Evolutionary conservation across 805 yeast genomes (phyloP).

Genomic region (Candida ascalaphidarum): DNA sequence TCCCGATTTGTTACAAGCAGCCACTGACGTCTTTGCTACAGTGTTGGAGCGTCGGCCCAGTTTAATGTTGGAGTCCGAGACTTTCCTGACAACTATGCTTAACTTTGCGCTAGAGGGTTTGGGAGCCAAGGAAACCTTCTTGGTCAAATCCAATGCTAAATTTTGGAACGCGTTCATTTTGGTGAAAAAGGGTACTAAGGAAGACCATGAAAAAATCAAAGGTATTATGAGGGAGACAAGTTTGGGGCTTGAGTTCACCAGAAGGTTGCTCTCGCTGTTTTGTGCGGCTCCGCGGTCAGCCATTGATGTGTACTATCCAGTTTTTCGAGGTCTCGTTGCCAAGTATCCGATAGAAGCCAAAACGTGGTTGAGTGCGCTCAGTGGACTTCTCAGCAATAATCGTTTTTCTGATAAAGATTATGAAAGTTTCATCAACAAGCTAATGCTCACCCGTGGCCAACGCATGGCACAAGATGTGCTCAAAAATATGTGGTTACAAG

Average conservation of each 20-base stretch:
- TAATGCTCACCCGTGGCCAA: slow-evolving; percentile 58
- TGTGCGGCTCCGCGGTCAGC: slow-evolving; percentile 47
- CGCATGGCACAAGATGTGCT: slow-evolving; percentile 51
- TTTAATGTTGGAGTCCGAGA: slow-evolving; percentile 26
- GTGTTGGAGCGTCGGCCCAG: slow-evolving; percentile 43
- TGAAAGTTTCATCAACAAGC: slow-evolving; percentile 46
- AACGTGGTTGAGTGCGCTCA: slow-evolving; percentile 3
- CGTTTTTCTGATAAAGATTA: slow-evolving; percentile 1
- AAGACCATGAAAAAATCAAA: slow-evolving; percentile 27
- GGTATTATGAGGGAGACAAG: slow-evolving; percentile 9
- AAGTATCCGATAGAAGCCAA: slow-evolving; percentile 43
- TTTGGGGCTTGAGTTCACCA: slow-evolving; percentile 17
- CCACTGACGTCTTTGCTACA: slow-evolving; percentile 43
- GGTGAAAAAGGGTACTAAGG: slow-evolving; percentile 36
- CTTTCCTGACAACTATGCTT: slow-evolving; percentile 13
- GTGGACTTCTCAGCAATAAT: slow-evolving; percentile 1
- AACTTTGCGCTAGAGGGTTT: slow-evolving; percentile 30
- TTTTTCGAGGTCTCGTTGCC: slow-evolving; percentile 37
- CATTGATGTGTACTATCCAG: slow-evolving; percentile 47
- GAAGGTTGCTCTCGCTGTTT: slow-evolving; percentile 23
- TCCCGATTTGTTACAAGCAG: slow-evolving; percentile 50
- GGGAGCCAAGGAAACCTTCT: slow-evolving; percentile 43
- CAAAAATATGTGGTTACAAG: slow-evolving; percentile 56
- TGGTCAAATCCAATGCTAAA: slow-evolving; percentile 40
- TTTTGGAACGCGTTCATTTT: slow-evolving; percentile 48